Evolutionary conservation across 2,329 filamentous ascomycete genomes (phyloP).

Genomic region (Aspergillus caelatus): DNA sequence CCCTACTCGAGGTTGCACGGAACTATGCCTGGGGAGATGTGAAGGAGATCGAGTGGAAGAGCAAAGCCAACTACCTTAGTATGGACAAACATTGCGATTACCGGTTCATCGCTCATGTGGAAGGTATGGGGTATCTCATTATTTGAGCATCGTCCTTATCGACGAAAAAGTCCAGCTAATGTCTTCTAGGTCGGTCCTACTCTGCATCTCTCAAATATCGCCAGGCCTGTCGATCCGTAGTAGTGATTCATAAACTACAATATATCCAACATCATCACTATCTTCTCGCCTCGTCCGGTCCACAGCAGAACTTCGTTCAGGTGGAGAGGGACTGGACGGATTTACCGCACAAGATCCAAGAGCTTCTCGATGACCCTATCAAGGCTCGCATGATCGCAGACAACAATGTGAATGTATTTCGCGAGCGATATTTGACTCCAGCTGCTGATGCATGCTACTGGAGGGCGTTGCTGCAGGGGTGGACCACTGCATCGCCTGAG

Average conservation of each 20-base stretch:
- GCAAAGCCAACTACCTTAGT: slow-evolving; percentile 46
- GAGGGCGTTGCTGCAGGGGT: slow-evolving; percentile 45
- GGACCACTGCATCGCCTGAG: slow-evolving; percentile 25
- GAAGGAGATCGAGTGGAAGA: slow-evolving; percentile 37
- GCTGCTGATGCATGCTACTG: slow-evolving; percentile 58
- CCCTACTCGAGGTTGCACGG: slow-evolving; percentile 34
- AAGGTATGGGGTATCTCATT: slow-evolving; percentile 35
- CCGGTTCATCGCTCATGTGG: slow-evolving; percentile 55
- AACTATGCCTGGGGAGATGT: slow-evolving; percentile 49
- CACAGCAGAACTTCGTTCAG: slow-evolving; percentile 52
- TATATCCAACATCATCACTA: slow-evolving; percentile 54
- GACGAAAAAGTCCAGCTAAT: not conserved
- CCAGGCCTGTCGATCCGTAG: slow-evolving; percentile 51
- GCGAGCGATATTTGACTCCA: slow-evolving; percentile 54
- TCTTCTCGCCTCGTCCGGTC: slow-evolving; percentile 45
- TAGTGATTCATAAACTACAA: slow-evolving; percentile 51
- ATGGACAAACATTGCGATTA: slow-evolving; percentile 57
- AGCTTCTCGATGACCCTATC: slow-evolving; percentile 40
- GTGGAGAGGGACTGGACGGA: slow-evolving; percentile 60
- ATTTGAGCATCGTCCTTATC: not conserved
- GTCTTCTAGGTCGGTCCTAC: slow-evolving; percentile 42
- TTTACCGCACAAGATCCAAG: slow-evolving; percentile 44
- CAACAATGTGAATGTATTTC: slow-evolving; percentile 50
- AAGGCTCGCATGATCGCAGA: slow-evolving; percentile 49
- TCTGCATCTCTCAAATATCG: slow-evolving; percentile 56